phyloP scores from a whole-genome alignment of 1,139 yeast species.

The Yamadazyma sp. region DNA sequence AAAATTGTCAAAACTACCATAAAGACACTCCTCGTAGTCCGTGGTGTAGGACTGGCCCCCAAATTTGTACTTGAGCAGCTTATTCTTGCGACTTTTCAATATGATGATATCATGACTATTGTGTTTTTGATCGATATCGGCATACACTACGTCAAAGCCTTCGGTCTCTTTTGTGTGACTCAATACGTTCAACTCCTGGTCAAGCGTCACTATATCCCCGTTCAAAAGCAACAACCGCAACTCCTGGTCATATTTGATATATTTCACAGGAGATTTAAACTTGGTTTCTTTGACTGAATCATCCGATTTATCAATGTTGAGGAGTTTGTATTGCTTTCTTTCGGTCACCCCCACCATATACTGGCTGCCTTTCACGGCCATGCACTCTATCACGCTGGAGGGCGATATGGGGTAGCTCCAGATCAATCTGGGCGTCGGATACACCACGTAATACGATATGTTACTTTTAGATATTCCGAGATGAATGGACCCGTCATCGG shows the following conservation, averaged over 20 bases:
- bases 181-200: slow-evolving; percentile 12
- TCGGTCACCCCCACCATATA: slow-evolving; percentile 49
- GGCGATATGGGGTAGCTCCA: slow-evolving; percentile 78
- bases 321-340: slow-evolving; percentile 42
- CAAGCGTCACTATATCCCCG: slow-evolving; percentile 42
- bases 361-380: slow-evolving; percentile 32
- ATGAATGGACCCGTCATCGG: slow-evolving; percentile 37
- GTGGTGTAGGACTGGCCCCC: slow-evolving; percentile 5
- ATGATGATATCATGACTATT: slow-evolving; percentile 3
- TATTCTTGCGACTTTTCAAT: slow-evolving; percentile 6
- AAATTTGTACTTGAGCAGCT: slow-evolving; percentile 8
- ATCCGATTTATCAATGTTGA: slow-evolving; percentile 28
- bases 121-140: slow-evolving; percentile 6
- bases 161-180: slow-evolving; percentile 2
- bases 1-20: slow-evolving; percentile 10
- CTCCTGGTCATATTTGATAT: slow-evolving; percentile 31
- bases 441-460: slow-evolving; percentile 66
- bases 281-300: slow-evolving; percentile 18
- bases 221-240: slow-evolving; percentile 41
- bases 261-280: slow-evolving; percentile 26
- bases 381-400: slow-evolving; percentile 46
- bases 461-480: slow-evolving; percentile 79
- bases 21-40: slow-evolving; percentile 8
- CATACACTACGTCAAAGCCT: slow-evolving; percentile 5
- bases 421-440: slow-evolving; percentile 76